Evolutionary conservation across 2,329 filamentous ascomycete species (phyloP).

Genomic region (Penicillium concentricum): DNA sequence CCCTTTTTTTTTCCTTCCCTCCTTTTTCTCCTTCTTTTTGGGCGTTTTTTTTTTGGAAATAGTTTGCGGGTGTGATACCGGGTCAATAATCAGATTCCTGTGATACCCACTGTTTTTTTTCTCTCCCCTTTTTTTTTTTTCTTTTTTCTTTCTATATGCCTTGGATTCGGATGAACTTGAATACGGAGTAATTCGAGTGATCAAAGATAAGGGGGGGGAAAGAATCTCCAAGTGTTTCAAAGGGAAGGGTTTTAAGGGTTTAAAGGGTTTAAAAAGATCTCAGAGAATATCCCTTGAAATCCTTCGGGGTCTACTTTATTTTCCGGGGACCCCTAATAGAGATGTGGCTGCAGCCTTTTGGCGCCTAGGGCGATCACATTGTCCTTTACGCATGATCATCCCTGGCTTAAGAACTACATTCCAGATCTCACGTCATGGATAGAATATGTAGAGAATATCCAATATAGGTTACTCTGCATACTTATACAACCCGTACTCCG

Average conservation of each 20-base stretch:
- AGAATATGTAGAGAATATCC: too few species aligned
- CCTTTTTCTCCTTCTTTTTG: not conserved
- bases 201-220: not conserved
- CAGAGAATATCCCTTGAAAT: constrained; percentile 2
- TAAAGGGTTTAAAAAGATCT: not conserved
- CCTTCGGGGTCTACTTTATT: constrained; percentile 14
- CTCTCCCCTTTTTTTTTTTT: too few species aligned
- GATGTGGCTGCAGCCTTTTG: constrained; percentile 31
- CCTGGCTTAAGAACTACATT: constrained; percentile 20
- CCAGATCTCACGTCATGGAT: constrained; percentile 13
- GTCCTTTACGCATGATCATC: constrained; percentile 20
- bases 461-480: too few species aligned
- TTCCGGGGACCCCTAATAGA: constrained; percentile 18
- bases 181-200: not conserved
- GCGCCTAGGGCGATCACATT: constrained; percentile 15
- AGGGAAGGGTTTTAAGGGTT: not conserved
- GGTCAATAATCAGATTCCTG: not conserved
- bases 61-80: not conserved
- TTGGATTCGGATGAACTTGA: not conserved
- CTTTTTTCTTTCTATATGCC: not conserved
- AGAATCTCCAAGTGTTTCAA: not conserved
- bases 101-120: constrained; percentile 8
- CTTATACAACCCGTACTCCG: too few species aligned
- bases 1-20: not conserved
- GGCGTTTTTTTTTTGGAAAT: not conserved